Conservation (phyloP, 208 protist genomes). For the Trypanosoma theileri region DNA sequence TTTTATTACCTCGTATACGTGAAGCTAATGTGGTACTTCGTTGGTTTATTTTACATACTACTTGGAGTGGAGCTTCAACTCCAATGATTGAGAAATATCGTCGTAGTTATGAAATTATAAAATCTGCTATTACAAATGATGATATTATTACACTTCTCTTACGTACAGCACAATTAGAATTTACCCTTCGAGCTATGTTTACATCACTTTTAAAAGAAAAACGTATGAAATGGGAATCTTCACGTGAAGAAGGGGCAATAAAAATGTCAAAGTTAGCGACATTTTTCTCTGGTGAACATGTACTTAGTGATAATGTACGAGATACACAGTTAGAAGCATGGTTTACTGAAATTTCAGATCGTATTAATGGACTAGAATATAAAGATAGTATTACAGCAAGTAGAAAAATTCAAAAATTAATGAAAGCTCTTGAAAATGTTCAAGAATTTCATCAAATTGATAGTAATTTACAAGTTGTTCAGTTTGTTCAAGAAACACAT, state of each 20-base stretch:
- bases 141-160: constrained; percentile 92
- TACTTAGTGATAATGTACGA: constrained; percentile 65
- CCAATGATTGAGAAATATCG: constrained; percentile 26
- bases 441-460: constrained; percentile 95
- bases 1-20: constrained; percentile 88
- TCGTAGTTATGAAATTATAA: constrained; percentile 36
- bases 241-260: constrained; percentile 55
- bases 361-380: constrained; percentile 64
- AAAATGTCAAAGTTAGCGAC: constrained; percentile 78
- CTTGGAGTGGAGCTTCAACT: constrained; percentile 22
- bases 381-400: constrained; percentile 76
- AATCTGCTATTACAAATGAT: constrained; percentile 39
- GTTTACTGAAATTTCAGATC: constrained; percentile 88
- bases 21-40: constrained; percentile 94
- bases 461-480: constrained; percentile 86
- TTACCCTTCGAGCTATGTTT: constrained; percentile 89
- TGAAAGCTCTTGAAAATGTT: constrained; percentile 95
- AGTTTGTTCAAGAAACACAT: constrained; percentile 92
- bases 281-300: constrained; percentile 94
- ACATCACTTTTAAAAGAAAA: constrained; percentile 87
- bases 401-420: constrained; percentile 95
- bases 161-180: constrained; percentile 94
- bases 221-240: constrained; percentile 82
- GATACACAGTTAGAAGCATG: constrained; percentile 94
- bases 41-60: constrained; percentile 94